A percentile compares a stretch with the other conserved stretches of the same genome.
These are phyloP conservation scores for Russula dissimulans DNA, from an alignment of 768 basidiomycete genomes.

Conservation along the genomic window DNA sequence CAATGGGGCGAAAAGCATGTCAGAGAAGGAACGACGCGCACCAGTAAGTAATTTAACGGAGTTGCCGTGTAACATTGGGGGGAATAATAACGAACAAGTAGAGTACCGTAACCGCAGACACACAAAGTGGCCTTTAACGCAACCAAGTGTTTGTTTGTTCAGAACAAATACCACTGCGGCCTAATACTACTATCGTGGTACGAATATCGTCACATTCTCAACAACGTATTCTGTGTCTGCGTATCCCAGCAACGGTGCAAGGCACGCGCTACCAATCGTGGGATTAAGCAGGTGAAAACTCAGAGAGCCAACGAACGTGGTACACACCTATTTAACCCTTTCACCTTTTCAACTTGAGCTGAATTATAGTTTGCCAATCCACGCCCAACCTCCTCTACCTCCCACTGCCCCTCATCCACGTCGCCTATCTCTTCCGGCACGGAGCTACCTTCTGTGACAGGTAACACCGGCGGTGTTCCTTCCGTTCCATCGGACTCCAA, in stretches of 20 bases:
- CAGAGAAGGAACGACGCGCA: conserved; percentile 25
- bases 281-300: conserved; percentile 9
- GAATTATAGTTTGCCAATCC: conserved; percentile 96
- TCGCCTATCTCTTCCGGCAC: conserved; percentile 21
- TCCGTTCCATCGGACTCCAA: conserved; percentile 19
- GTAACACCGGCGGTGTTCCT: conserved; percentile 17
- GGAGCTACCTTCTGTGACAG: conserved; percentile 24
- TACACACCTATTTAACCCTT: conserved; percentile 78
- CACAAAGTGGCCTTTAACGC: no score
- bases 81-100: neutral
- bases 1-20: conserved; percentile 1
- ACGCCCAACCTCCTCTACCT: conserved; percentile 84
- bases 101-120: neutral
- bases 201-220: conserved; percentile 81
- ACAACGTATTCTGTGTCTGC: conserved; percentile 96
- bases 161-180: conserved; percentile 11
- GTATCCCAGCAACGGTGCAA: conserved; percentile 78
- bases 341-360: conserved; percentile 78
- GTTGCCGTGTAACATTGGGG: conserved; percentile 70
- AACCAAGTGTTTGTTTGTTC: conserved; percentile 10
- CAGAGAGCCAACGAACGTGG: neutral
- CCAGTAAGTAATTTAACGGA: conserved; percentile 70
- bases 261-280: conserved; percentile 51
- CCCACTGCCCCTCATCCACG: conserved; percentile 42
- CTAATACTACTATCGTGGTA: conserved; percentile 34